Conservation (phyloP, 75 land plant species). For the Sequoia sempervirens region DNA sequence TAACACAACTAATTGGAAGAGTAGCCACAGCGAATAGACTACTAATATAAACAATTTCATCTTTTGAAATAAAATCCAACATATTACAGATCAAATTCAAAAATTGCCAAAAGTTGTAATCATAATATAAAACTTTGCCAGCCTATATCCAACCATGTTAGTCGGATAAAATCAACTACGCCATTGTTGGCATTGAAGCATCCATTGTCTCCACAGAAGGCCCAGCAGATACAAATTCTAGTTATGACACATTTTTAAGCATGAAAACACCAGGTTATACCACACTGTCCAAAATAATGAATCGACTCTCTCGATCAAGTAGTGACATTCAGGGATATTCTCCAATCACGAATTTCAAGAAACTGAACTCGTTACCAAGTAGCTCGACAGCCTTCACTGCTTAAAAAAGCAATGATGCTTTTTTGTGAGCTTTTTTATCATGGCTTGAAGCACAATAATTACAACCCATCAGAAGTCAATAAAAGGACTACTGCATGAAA, state of each 20-base stretch:
- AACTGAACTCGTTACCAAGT: neutral
- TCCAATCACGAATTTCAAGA: neutral
- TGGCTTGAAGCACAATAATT: neutral
- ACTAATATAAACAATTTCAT: neutral
- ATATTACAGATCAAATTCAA: conserved; percentile 1
- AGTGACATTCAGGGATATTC: neutral
- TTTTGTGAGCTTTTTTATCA: neutral
- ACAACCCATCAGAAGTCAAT: neutral
- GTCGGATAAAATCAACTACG: neutral
- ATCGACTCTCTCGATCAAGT: neutral
- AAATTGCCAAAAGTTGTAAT: neutral
- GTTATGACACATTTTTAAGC: neutral
- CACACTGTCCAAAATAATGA: neutral
- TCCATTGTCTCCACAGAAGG: neutral
- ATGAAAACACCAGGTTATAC: neutral
- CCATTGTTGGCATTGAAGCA: neutral
- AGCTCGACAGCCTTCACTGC: neutral
- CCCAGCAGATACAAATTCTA: neutral
- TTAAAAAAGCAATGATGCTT: neutral
- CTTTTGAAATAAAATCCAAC: neutral
- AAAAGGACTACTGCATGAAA: neutral
- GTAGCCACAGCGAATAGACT: neutral
- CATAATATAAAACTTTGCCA: conserved; percentile 2
- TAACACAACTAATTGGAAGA: neutral
- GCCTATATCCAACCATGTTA: neutral